Conservation (phyloP, 345 rosid species). For the Dovyalis caffra region DNA sequence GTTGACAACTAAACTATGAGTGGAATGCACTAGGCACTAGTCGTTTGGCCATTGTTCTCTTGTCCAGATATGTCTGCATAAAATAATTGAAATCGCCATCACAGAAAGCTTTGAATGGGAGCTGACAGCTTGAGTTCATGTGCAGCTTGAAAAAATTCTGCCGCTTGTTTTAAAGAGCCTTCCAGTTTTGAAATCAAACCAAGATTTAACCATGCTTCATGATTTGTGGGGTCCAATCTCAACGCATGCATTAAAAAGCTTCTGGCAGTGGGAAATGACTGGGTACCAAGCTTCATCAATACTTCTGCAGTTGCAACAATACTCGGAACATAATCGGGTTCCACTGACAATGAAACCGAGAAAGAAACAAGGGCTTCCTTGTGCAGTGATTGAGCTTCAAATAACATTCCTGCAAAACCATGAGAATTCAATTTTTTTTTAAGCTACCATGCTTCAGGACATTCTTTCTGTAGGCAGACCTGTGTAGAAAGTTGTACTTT, state of each 20-base stretch:
- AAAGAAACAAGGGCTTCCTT: slow-evolving; percentile 74
- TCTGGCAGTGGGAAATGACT: slow-evolving; percentile 62
- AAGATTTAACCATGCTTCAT: slow-evolving; percentile 79
- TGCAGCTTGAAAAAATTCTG: slow-evolving; percentile 90
- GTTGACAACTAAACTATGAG: background rate
- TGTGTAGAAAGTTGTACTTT: background rate
- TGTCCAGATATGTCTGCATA: slow-evolving; percentile 6
- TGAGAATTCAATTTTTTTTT: background rate
- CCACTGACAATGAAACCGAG: slow-evolving; percentile 63
- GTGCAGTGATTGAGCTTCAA: slow-evolving; percentile 62
- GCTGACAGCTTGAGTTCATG: slow-evolving; percentile 75
- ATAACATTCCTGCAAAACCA: slow-evolving; percentile 53
- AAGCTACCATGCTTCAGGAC: background rate
- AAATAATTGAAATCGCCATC: slow-evolving; percentile 7
- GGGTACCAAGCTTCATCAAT: slow-evolving; percentile 56
- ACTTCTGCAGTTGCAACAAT: slow-evolving; percentile 72
- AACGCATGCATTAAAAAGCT: slow-evolving; percentile 86
- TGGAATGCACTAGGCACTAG: background rate
- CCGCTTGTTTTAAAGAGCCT: slow-evolving; percentile 76
- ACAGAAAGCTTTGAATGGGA: slow-evolving; percentile 60
- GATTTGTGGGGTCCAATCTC: slow-evolving; percentile 70
- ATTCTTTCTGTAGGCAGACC: background rate
- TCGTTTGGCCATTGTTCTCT: background rate
- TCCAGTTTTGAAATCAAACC: slow-evolving; percentile 76
- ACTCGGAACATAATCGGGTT: slow-evolving; percentile 82